phyloP scores from a whole-genome alignment of 768 basidiomycete species.

The Lentinula boryana region DNA sequence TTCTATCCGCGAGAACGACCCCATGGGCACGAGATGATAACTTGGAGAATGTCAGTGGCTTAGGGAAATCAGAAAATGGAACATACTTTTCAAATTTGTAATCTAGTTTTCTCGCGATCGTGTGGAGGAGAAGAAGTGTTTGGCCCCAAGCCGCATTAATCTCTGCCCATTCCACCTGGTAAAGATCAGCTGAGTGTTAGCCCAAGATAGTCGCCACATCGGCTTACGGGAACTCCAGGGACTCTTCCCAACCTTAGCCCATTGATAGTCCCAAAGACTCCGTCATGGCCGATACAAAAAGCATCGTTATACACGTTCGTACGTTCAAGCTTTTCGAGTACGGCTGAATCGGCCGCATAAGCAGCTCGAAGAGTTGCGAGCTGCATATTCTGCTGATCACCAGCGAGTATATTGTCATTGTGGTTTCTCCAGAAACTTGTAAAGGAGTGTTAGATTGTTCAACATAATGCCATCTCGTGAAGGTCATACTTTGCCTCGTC shows the following conservation, averaged over 20 bases:
- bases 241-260: conserved; percentile 88
- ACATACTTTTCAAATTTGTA: conserved; percentile 77
- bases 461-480: neutral
- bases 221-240: conserved; percentile 69
- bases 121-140: conserved; percentile 85
- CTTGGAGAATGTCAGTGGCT: conserved; percentile 31
- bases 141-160: conserved; percentile 99
- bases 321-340: conserved; percentile 78
- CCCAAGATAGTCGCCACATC: neutral
- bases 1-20: conserved; percentile 92
- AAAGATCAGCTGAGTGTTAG: conserved; percentile 10
- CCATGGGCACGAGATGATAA: conserved; percentile 89
- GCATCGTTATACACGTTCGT: conserved; percentile 96
- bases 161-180: conserved; percentile 93
- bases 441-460: neutral
- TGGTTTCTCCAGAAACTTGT: conserved; percentile 77
- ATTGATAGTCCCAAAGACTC: conserved; percentile 97
- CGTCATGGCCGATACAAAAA: conserved; percentile 93
- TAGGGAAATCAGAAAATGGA: neutral
- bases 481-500: conserved; percentile 70
- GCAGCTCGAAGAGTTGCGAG: conserved; percentile 70
- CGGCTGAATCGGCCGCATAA: conserved; percentile 70
- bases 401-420: conserved; percentile 62
- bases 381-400: conserved; percentile 63
- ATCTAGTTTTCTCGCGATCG: conserved; percentile 87